Evolutionary conservation across 371 early-diverging fungal species (phyloP), one percentile per base, ranked within the genome.

Genomic region (Nematocida displodere): DNA sequence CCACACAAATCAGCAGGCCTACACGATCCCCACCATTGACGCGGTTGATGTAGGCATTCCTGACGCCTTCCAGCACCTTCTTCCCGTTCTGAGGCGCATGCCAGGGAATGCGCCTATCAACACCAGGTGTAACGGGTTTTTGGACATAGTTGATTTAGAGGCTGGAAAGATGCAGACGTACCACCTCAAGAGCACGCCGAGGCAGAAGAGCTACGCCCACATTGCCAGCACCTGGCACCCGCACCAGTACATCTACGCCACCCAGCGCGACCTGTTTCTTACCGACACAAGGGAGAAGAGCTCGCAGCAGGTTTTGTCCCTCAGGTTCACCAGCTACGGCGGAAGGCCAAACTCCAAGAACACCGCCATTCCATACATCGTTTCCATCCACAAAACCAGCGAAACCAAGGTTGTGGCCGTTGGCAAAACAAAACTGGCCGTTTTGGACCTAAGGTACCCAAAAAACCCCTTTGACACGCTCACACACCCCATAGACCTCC

Each of bases 141-240:
- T 71, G 20, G 75, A 71, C 39, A 49, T n/a, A 31, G 46, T 71
- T 15, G 75, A 71, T 49, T 34, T 71, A 44, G 22, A 29, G 5
- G 47, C 52, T 5, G 48, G 61, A 0, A 71, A 71, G 44, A 53
- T 58, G 46, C 44, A 46, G 11, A 52, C 49, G 15, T 47, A 71
- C 33, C 5, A 39, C 4, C 4, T 71, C 2, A 28, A 47, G 33
- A 33, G 62, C 48, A 22, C 11, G 4, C 22, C 15, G 1, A n/a
- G 3, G 7, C 3, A 15, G 1, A n/a, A 24, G 2, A 59, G 28
- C 20, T 50, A 24, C 37, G 40, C 33, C 15, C 54, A 49, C 17
- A 48, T 71, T 20, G 17, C 31, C 22, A 47, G 29, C 22, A 71
- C 75, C 4, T 71, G 75, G 75, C 75, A 71, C 33, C 62, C 75